Base-by-base conservation (phyloP, 257 asterid genomes). In the Cinchona pubescens region DNA sequence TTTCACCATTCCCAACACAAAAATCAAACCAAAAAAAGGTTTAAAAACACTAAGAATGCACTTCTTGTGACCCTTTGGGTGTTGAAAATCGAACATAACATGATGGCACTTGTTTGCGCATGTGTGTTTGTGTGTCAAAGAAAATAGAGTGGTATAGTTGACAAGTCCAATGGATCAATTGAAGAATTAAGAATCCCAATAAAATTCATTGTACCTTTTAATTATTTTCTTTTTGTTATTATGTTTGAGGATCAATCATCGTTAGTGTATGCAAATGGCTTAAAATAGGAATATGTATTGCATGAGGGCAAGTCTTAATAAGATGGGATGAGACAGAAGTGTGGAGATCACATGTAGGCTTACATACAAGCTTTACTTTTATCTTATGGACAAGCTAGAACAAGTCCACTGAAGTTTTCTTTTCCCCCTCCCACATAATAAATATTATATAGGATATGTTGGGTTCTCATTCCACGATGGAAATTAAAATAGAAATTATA, bases 181-280 rank as follows among this genome's bases (percentile, higher is more conserved):
- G 25, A 27, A 73, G 18, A 38, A 25, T 9, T 45, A 59, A 37
- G 32, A 64, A 55, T 56, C 42, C 67, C 67, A 56, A 25, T 4
- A 14, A 14, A 38, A 3, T 58, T 56, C 11, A 37, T 55, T 4
- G 38, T 16, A 37, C 6, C 19, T n/a, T 27, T 58, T 27, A 65
- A 2, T 73, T 58, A 27, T 59, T 73, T 73, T 73, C 59, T 73
- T 42, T 73, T n/a, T n/a, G n/a, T n/a, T n/a, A n/a, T n/a, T 73
- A 16, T 27, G 38, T 27, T 2, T 29, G 59, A 59, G 35, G 46
- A 59, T 15, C 27, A 27, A 73, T 58, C 30, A 73, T 40, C 42
- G 38, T 72, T 58, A 32, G 13, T 38, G 12, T 37, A 23, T 71
- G 37, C 29, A 18, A 5, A 38, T 38, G n/a, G 43, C 51, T 55